Evolutionary conservation across 2,329 filamentous ascomycete genomes (phyloP).

Genomic region (Pseudogymnoascus sp.): DNA sequence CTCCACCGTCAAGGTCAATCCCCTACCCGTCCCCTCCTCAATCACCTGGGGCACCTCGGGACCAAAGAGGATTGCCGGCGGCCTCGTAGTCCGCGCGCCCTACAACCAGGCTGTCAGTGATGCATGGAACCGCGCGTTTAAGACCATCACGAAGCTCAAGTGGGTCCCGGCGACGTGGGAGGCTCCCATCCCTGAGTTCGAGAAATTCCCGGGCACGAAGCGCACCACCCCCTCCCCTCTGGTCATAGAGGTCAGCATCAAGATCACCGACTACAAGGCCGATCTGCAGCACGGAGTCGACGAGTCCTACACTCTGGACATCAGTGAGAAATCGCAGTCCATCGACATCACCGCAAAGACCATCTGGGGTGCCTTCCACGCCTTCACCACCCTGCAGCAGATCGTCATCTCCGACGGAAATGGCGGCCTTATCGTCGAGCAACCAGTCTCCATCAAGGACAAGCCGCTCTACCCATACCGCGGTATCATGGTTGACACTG

Average conservation of each 20-base stretch:
- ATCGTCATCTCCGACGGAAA: constrained; percentile 63
- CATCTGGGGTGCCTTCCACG: constrained; percentile 58
- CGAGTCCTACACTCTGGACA: constrained; percentile 63
- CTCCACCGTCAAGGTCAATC: constrained; percentile 42
- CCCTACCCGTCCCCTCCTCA: constrained; percentile 43
- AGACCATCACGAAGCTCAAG: constrained; percentile 39
- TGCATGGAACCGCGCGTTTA: constrained; percentile 42
- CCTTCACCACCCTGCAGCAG: constrained; percentile 66
- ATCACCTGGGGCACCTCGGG: constrained; percentile 46
- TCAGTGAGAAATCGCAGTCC: constrained; percentile 39
- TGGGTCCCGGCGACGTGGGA: constrained; percentile 47
- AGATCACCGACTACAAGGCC: constrained; percentile 36
- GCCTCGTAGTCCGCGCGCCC: constrained; percentile 32
- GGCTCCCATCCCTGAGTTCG: constrained; percentile 40
- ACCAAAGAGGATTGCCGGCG: constrained; percentile 33
- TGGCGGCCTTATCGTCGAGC: constrained; percentile 51
- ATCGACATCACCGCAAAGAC: constrained; percentile 51
- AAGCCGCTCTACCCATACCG: constrained; percentile 64
- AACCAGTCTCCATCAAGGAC: constrained; percentile 61
- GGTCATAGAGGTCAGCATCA: constrained; percentile 37
- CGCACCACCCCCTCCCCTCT: constrained; percentile 26
- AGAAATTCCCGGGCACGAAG: constrained; percentile 40
- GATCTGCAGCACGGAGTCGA: constrained; percentile 52
- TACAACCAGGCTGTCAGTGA: constrained; percentile 32
- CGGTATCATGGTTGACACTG: constrained; percentile 68